A percentile compares a stretch with the other conserved stretches of the same genome.
Evolutionary conservation across 768 basidiomycete species (phyloP).

Genomic region (Paxillus ammoniavirescens): DNA sequence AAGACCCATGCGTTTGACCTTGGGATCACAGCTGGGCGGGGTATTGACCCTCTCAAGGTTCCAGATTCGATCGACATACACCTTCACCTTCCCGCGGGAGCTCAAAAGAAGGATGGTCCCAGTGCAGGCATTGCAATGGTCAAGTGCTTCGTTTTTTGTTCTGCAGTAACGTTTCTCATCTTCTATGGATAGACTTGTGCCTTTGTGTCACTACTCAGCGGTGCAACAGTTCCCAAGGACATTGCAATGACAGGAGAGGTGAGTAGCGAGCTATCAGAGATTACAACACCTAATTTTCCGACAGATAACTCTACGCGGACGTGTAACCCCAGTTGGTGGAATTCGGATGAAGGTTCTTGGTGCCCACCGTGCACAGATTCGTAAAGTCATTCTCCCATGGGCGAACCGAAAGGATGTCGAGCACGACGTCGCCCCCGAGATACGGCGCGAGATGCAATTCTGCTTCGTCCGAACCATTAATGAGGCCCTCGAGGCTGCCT

Average conservation of each 20-base stretch:
- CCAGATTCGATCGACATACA: constrained; percentile 80
- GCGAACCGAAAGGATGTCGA: constrained; percentile 87
- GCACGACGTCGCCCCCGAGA: constrained; percentile 75
- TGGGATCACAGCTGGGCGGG: constrained; percentile 66
- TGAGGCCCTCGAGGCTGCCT: constrained; percentile 82
- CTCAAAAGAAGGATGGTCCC: constrained; percentile 92
- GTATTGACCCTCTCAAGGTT: constrained; percentile 73
- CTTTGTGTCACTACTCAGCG: constrained; percentile 81
- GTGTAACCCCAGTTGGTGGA: constrained; percentile 82
- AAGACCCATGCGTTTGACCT: constrained; percentile 81
- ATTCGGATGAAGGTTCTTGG: constrained; percentile 92
- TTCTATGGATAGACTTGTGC: constrained; percentile 60
- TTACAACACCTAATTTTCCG: background rate
- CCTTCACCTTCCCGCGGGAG: constrained; percentile 84
- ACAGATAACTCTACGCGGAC: constrained; percentile 79
- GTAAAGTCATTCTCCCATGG: constrained; percentile 80
- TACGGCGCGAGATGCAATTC: constrained; percentile 75
- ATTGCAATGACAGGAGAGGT: constrained; percentile 93
- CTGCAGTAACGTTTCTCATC: constrained; percentile 1
- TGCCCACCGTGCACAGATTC: constrained; percentile 83
- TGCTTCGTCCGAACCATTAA: constrained; percentile 77
- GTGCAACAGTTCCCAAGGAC: constrained; percentile 66
- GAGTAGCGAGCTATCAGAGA: constrained; percentile 7
- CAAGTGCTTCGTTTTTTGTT: constrained; percentile 11
- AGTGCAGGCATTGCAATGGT: constrained; percentile 91